Conservation (phyloP, 1,284 basidiomycete species). For the Ganoderma leucocontextum region DNA sequence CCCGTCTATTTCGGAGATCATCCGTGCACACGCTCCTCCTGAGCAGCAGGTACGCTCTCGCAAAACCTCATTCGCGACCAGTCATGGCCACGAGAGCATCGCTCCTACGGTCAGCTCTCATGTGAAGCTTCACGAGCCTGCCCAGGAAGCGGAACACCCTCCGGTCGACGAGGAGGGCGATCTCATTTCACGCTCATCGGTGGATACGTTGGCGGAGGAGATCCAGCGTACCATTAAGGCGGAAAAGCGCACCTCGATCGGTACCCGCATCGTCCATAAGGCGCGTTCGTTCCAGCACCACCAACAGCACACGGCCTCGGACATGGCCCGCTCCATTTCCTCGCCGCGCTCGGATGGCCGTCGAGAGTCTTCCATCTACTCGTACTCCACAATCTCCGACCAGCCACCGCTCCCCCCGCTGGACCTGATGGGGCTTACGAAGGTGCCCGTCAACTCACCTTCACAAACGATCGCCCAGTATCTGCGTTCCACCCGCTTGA, state of each 20-base stretch:
- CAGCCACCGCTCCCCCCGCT: constrained; percentile 44
- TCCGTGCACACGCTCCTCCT: constrained; percentile 73
- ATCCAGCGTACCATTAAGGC: constrained; percentile 71
- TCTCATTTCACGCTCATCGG: constrained; percentile 75
- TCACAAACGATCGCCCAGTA: constrained; percentile 84
- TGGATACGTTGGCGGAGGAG: constrained; percentile 86
- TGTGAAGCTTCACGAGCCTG: constrained; percentile 23
- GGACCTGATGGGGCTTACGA: constrained; percentile 38
- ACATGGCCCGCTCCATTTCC: constrained; percentile 52
- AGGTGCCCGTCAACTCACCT: constrained; percentile 48
- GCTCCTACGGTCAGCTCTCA: constrained; percentile 23
- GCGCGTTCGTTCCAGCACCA: constrained; percentile 57
- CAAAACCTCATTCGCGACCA: constrained; percentile 57
- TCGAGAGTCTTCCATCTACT: constrained; percentile 45
- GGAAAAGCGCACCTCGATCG: constrained; percentile 57
- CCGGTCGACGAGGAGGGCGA: constrained; percentile 61
- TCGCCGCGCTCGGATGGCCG: constrained; percentile 62
- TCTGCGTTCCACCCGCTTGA: constrained; percentile 85
- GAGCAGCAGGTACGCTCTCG: constrained; percentile 56
- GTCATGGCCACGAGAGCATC: constrained; percentile 54
- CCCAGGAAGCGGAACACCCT: not conserved
- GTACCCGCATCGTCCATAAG: constrained; percentile 45
- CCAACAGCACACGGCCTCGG: constrained; percentile 54
- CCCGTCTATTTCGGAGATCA: constrained; percentile 86
- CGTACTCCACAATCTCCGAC: constrained; percentile 52